These are phyloP conservation scores for Collybiopsis luxurians DNA, from an alignment of 768 basidiomycete genomes.

Conservation along the genomic window DNA sequence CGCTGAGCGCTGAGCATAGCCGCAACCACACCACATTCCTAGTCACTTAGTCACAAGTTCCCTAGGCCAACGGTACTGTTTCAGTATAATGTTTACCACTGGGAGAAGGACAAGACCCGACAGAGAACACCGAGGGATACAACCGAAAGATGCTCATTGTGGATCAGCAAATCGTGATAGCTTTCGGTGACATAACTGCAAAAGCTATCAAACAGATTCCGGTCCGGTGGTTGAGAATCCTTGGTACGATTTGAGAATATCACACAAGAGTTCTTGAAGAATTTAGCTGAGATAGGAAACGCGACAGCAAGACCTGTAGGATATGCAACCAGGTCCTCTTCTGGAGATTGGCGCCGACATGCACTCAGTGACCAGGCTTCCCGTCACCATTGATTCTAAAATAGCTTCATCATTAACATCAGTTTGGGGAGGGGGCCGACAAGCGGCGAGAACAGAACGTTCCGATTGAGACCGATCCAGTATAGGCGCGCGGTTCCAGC, in stretches of 20 bases:
- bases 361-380: constrained; percentile 73
- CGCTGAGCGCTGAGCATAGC: too few species aligned
- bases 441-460: too few species aligned
- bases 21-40: too few species aligned
- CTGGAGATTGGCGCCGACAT: constrained; percentile 47
- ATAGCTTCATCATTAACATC: constrained; percentile 13
- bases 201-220: constrained; percentile 64
- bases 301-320: neutral
- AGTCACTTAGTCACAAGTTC: too few species aligned
- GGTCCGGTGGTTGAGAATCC: constrained; percentile 26
- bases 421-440: too few species aligned
- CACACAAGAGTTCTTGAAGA: neutral
- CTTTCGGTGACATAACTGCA: constrained; percentile 61
- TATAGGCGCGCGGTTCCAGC: too few species aligned
- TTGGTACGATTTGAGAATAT: constrained; percentile 21
- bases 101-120: too few species aligned
- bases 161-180: constrained; percentile 17
- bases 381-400: constrained; percentile 23
- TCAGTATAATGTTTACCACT: too few species aligned
- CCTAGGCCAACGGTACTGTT: too few species aligned
- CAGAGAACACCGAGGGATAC: too few species aligned
- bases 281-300: too few species aligned
- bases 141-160: neutral
- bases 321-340: neutral
- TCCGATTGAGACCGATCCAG: too few species aligned